Evolutionary conservation across 106 monocot genomes (phyloP).

Genomic region (Vanilla planifolia): DNA sequence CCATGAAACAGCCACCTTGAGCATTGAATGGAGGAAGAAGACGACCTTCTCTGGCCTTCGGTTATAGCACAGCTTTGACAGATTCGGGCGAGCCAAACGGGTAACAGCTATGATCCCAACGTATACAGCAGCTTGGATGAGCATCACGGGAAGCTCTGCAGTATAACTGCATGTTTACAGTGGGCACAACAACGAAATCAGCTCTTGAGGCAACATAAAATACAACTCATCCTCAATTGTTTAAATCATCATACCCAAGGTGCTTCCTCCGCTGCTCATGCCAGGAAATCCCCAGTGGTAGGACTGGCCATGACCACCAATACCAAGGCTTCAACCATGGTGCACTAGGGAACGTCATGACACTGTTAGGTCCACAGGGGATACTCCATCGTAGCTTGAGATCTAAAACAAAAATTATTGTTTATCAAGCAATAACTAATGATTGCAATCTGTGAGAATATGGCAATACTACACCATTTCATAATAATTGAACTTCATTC

Average conservation of each 20-base stretch:
- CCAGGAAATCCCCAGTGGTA: constrained; percentile 66
- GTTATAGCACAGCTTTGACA: constrained; percentile 66
- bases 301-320: constrained; percentile 83
- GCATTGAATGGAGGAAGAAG: constrained; percentile 22
- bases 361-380: constrained; percentile 82
- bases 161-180: constrained; percentile 27
- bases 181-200: background rate
- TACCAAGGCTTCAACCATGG: constrained; percentile 82
- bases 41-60: constrained; percentile 48
- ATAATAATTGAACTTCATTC: too few species aligned
- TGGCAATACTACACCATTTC: too few species aligned
- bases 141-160: constrained; percentile 42
- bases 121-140: constrained; percentile 54
- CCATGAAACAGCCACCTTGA: constrained; percentile 43
- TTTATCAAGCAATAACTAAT: background rate
- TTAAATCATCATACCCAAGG: constrained; percentile 32
- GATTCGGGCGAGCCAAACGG: constrained; percentile 45
- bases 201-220: background rate
- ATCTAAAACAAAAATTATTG: constrained; percentile 40
- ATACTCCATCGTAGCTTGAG: constrained; percentile 81
- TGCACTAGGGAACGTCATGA: constrained; percentile 75
- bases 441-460: too few species aligned
- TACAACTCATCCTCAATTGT: too few species aligned
- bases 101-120: constrained; percentile 41
- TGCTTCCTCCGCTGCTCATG: constrained; percentile 50